A percentile compares a stretch with the other conserved stretches of the same genome.
Conservation (phyloP, 2,329 filamentous ascomycete genomes). For the Fusarium bulbicola region DNA sequence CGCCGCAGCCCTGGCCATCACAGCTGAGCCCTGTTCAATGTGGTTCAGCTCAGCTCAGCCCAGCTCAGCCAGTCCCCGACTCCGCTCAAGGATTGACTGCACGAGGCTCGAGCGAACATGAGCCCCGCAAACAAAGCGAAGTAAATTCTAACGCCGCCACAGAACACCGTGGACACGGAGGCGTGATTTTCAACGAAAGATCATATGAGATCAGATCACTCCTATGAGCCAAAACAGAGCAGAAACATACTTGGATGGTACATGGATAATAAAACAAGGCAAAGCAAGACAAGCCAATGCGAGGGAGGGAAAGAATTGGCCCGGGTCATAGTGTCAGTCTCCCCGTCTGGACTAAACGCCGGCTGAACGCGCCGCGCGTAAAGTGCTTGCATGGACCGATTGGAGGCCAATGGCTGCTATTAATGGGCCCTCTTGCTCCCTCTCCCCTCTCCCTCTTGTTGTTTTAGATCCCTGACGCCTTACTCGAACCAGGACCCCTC, state of each 20-base stretch:
- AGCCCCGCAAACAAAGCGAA: slow-evolving; percentile 21
- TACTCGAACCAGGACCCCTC: background rate
- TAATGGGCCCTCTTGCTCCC: background rate
- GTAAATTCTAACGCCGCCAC: slow-evolving; percentile 27
- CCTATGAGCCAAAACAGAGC: background rate
- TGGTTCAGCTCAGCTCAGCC: background rate
- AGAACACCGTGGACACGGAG: slow-evolving; percentile 3
- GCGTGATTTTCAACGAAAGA: slow-evolving; percentile 1
- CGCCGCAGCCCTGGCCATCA: background rate
- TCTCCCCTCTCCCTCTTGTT: background rate
- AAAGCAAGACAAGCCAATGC: background rate
- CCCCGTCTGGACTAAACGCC: slow-evolving; percentile 13
- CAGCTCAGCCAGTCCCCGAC: background rate
- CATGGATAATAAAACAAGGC: background rate
- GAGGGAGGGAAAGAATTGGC: background rate
- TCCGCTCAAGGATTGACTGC: background rate
- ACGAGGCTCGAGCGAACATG: background rate
- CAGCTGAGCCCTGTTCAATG: slow-evolving; percentile 1
- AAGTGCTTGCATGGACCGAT: slow-evolving; percentile 35
- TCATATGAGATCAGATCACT: background rate
- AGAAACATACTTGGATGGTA: background rate
- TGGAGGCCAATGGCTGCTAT: background rate
- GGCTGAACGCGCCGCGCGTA: slow-evolving; percentile 29
- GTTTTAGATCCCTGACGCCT: background rate
- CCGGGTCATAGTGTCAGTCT: slow-evolving; percentile 34